Conservation (phyloP, 208 protist species). For the Leishmania braziliensis region DNA sequence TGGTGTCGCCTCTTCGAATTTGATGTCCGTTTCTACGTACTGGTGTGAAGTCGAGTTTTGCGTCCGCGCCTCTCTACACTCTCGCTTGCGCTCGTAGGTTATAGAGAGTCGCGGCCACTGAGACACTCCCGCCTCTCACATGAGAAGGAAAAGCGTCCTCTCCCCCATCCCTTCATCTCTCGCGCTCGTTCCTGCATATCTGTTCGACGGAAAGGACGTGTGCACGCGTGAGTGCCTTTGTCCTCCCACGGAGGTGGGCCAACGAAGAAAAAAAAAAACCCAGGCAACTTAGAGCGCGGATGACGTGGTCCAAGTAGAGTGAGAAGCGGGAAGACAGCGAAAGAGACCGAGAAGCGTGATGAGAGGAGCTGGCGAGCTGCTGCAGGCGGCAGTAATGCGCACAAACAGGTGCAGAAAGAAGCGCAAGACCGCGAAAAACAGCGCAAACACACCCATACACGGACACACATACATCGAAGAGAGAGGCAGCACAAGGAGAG, state of each 20-base stretch:
- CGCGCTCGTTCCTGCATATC: not conserved
- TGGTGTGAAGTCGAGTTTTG: not conserved
- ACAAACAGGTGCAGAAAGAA: not conserved
- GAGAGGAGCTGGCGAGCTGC: not conserved
- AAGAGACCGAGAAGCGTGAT: not conserved
- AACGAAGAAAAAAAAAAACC: not conserved
- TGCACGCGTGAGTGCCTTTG: not conserved
- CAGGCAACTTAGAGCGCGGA: not conserved
- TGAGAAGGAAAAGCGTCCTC: not conserved
- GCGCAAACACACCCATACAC: not conserved
- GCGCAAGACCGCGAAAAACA: not conserved
- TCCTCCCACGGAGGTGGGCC: not conserved
- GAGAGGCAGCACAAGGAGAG: not conserved
- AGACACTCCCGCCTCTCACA: not conserved
- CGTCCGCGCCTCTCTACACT: not conserved
- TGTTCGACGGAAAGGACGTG: not conserved
- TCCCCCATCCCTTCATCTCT: not conserved
- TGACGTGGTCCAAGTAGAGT: not conserved
- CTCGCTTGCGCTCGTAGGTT: not conserved
- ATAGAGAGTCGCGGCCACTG: not conserved
- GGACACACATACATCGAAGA: not conserved
- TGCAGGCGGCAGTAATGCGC: not conserved
- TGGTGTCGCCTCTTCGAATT: not conserved
- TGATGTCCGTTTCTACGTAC: not conserved
- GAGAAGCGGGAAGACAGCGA: not conserved